Percentiles rank a stretch among this genome's conserved stretches.
phyloP scores from a whole-genome alignment of 2,329 filamentous ascomycete genomes.

The Cercospora janseana region DNA sequence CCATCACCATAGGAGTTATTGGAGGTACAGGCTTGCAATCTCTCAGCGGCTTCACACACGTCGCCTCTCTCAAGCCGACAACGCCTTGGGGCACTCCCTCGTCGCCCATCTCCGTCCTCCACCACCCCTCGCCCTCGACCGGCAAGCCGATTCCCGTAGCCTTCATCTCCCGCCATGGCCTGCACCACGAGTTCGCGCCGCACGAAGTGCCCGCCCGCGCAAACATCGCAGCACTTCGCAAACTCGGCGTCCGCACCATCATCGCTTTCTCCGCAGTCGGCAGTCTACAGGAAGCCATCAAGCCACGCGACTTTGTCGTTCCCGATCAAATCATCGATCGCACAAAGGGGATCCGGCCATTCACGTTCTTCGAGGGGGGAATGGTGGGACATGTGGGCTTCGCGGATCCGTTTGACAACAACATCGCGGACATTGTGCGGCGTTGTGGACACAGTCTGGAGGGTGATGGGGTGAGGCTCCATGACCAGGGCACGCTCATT shows the following conservation, averaged over 20 bases:
- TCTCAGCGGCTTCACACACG: constrained; percentile 80
- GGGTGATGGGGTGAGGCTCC: constrained; percentile 80
- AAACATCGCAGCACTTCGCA: constrained; percentile 96
- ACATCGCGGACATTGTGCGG: constrained; percentile 72
- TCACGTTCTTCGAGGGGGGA: constrained; percentile 92
- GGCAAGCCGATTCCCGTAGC: constrained; percentile 65
- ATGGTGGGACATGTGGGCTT: constrained; percentile 94
- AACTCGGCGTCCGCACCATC: constrained; percentile 82
- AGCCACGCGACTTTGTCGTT: constrained; percentile 93
- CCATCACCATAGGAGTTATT: constrained; percentile 53
- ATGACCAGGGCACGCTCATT: constrained; percentile 79
- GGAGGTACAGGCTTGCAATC: constrained; percentile 84
- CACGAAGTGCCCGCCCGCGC: constrained; percentile 93
- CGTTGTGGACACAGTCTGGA: constrained; percentile 73
- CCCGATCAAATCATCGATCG: constrained; percentile 97
- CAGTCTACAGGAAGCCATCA: constrained; percentile 85
- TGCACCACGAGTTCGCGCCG: constrained; percentile 83
- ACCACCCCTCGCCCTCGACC: constrained; percentile 73
- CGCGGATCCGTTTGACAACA: constrained; percentile 87
- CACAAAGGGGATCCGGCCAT: constrained; percentile 89
- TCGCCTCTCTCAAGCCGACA: constrained; percentile 70
- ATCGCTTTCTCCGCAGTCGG: constrained; percentile 96
- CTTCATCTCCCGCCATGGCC: constrained; percentile 89
- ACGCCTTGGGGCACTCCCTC: constrained; percentile 89
- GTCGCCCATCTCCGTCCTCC: constrained; percentile 77